Evolutionary conservation across 768 basidiomycete species (phyloP), one percentile per base, ranked within the genome.

Genomic region (Phlebiopsis flavidoalba): DNA sequence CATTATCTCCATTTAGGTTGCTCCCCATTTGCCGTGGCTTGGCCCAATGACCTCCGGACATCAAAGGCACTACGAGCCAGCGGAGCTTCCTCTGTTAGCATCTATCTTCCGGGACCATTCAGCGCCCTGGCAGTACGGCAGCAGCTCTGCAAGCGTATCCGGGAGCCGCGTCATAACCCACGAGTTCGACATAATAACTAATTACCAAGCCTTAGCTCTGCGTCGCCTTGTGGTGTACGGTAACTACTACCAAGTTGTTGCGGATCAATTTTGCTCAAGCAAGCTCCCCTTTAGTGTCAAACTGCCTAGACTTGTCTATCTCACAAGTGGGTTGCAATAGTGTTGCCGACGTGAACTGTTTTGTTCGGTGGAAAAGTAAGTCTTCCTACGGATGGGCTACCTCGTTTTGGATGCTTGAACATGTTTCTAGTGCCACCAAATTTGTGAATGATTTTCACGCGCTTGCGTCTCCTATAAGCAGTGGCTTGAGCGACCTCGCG

Each of bases 321-420:
- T 50, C 57, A 12, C 55, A 58, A 40, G 51, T 61, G 22, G 60
- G 60, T 17, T 64, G 63, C 46, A 57, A 58, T 47, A 64, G 63
- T 50, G 11, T 59, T n/a, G 57, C 52, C 11, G 63, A 64, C 37
- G 63, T 64, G 2, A 31, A 61, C 26, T 64, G 63, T 35, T 64
- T 53, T n/a, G n/a, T 52, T 64, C n/a, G n/a, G 63, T 36, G 26
- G 19, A 24, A n/a, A 64, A 64, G 63, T 64, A 48, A 43, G 63
- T 60, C 36, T 31, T 22, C 15, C 43, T 1, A 12, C 4, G 24
- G 10, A n/a, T 31, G 6, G 2, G 4, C 3, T 53, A 12, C 26
- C 21, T 12, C 24, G 26, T 7, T n/a, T n/a, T 26, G 48, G 53
- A 33, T 45, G 26, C 37, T 19, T 21, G 31, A 19, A 21, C 53